These are phyloP conservation scores for Botrytis hyacinthi DNA, from an alignment of 2,329 filamentous ascomycete species.

Conservation along the genomic window DNA sequence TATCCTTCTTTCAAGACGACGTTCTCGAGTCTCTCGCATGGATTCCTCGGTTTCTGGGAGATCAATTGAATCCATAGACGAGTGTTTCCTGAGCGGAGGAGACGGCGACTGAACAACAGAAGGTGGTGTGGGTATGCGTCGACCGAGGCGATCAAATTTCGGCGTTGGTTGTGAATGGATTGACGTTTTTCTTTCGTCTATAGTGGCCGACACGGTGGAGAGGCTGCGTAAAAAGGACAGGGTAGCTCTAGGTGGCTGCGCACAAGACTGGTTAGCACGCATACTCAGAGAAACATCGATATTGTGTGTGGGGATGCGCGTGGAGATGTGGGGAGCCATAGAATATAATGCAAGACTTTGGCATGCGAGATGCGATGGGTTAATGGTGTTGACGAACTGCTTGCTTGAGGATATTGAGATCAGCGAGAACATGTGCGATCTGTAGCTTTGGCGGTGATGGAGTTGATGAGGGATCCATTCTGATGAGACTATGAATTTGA, in stretches of 20 bases:
- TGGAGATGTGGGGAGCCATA: neutral
- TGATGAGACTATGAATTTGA: neutral
- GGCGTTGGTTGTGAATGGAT: neutral
- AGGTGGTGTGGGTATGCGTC: neutral
- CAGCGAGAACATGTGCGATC: constrained; percentile 20
- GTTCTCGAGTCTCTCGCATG: neutral
- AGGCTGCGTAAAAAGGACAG: constrained; percentile 13
- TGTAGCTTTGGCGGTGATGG: constrained; percentile 9
- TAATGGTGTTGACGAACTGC: constrained; percentile 10
- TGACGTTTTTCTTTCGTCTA: constrained; percentile 8
- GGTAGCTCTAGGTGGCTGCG: constrained; percentile 6
- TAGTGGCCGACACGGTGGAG: neutral
- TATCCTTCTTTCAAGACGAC: neutral
- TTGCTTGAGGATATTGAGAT: constrained; percentile 20
- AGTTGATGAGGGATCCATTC: neutral
- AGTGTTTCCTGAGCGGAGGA: neutral
- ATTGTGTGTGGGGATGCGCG: neutral
- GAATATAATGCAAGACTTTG: neutral
- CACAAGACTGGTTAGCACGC: neutral
- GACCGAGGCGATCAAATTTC: constrained; percentile 10
- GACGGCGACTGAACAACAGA: neutral
- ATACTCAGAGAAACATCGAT: neutral
- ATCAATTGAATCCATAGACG: neutral
- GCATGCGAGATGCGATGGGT: neutral
- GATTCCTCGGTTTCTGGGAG: constrained; percentile 11